Evolutionary conservation across 2,329 filamentous ascomycete species (phyloP), one percentile per base, ranked within the genome.

Genomic region (Tolypocladium amazonense): DNA sequence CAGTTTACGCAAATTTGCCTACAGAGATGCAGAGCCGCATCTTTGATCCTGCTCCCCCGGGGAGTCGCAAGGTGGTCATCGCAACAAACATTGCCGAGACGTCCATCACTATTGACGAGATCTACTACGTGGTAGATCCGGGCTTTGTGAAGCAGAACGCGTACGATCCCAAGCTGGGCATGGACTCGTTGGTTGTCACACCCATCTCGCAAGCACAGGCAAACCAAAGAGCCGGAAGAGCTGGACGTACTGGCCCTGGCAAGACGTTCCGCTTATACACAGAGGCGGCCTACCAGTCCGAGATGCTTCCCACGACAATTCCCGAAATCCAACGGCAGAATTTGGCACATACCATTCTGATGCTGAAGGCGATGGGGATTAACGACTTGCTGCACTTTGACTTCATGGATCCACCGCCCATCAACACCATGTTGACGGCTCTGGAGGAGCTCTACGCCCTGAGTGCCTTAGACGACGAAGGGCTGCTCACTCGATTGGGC

Each of bases 291-390:
- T 99, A 92, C 71, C 91, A 97, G 70, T 92, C 90, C 0, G 95
- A 99, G 74, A 97, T 99, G 92, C 77, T 97, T 61, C 93, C 94
- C 0, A 97, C 92, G 0, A 92, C 92, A 0, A 95, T 97, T 37
- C 94, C 94, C 0, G 94, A 97, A 68, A 99, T 99, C 57, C 94
- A 99, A 71, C 83, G 94, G 1, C 91, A 97, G 72, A 99, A 99
- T 68, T 71, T 99, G 58, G 89, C 91, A 0, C 87, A 89, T 66
- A 97, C 93, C 0, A 97, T 99, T 72, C 81, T 99, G 55, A 96
- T 97, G 89, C 83, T 99, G 57, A 99, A 99, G 72, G 94, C 94
- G 0, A 97, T 99, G 92, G 94, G 95, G 3, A 97, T 99, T 73
- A 97, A 99, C 70, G 94, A 99, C 70, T 79, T 99, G 1, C 81